Evolutionary conservation across 805 yeast species (phyloP).

Genomic region (Ogataea nakhonphanomensis): DNA sequence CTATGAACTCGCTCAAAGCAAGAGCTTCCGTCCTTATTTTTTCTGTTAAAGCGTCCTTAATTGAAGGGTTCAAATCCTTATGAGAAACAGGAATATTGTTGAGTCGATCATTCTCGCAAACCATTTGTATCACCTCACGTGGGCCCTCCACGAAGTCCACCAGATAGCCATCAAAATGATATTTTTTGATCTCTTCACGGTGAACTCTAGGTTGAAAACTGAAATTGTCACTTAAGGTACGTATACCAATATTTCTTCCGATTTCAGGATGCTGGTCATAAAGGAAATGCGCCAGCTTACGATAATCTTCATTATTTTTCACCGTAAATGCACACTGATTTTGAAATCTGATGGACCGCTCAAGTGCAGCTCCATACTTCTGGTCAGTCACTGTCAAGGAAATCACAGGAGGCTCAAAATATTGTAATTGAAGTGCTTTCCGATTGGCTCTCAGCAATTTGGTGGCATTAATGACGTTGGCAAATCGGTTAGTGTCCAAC

Average conservation of each 20-base stretch:
- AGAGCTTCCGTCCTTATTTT: conserved; percentile 40
- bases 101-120: conserved; percentile 51
- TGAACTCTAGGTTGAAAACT: conserved; percentile 12
- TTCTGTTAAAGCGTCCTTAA: conserved; percentile 33
- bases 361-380: conserved; percentile 52
- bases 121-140: conserved; percentile 62
- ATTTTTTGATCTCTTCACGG: conserved; percentile 28
- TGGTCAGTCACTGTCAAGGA: conserved; percentile 53
- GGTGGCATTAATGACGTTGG: conserved; percentile 36
- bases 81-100: conserved; percentile 62
- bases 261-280: conserved; percentile 32
- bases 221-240: conserved; percentile 37
- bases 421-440: conserved; percentile 33
- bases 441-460: conserved; percentile 38
- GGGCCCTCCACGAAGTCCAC: conserved; percentile 76
- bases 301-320: conserved; percentile 46
- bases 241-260: conserved; percentile 49
- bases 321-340: conserved; percentile 66
- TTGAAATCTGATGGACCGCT: conserved; percentile 49
- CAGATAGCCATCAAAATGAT: conserved; percentile 81
- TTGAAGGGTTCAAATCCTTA: conserved; percentile 40
- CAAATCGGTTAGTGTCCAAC: conserved; percentile 35
- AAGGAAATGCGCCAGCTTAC: conserved; percentile 40
- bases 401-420: conserved; percentile 74
- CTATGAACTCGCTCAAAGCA: conserved; percentile 54